These are phyloP conservation scores for Wickerhamiella dianesei DNA, from an alignment of 805 yeast genomes.

Conservation along the genomic window DNA sequence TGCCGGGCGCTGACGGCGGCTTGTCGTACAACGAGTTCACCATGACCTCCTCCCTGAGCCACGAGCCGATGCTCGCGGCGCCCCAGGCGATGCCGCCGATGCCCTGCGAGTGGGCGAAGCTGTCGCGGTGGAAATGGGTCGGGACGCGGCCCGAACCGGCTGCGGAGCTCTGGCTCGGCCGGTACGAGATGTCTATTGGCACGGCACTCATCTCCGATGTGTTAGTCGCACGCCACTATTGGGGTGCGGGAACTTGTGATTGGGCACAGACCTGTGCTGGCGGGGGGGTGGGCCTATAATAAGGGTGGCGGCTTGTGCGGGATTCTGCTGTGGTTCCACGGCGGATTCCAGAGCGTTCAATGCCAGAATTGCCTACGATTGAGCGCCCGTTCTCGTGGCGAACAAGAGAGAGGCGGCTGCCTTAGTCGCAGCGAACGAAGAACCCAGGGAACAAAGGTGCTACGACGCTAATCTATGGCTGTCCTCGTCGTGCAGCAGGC, in stretches of 20 bases:
- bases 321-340: too few species aligned
- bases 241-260: too few species aligned
- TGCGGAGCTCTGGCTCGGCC: slow-evolving; percentile 17
- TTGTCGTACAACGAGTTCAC: slow-evolving; percentile 17
- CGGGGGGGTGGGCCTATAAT: too few species aligned
- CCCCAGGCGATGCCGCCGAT: slow-evolving; percentile 99
- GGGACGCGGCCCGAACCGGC: slow-evolving; percentile 11
- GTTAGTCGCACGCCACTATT: not conserved
- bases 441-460: too few species aligned
- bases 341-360: too few species aligned
- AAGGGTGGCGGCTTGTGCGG: too few species aligned
- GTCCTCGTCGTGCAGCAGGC: not conserved
- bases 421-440: too few species aligned
- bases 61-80: slow-evolving; percentile 82
- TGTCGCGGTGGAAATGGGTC: slow-evolving; percentile 59
- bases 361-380: too few species aligned
- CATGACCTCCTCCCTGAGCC: slow-evolving; percentile 76
- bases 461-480: not conserved
- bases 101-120: slow-evolving; percentile 91
- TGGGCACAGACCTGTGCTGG: too few species aligned
- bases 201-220: slow-evolving; percentile 21
- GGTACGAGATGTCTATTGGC: slow-evolving; percentile 31
- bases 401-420: too few species aligned
- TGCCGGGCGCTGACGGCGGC: slow-evolving; percentile 3
- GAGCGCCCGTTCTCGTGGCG: too few species aligned